Evolutionary conservation across 352 stramenopile genomes (phyloP).

Genomic region (Phytophthora hibernalis): DNA sequence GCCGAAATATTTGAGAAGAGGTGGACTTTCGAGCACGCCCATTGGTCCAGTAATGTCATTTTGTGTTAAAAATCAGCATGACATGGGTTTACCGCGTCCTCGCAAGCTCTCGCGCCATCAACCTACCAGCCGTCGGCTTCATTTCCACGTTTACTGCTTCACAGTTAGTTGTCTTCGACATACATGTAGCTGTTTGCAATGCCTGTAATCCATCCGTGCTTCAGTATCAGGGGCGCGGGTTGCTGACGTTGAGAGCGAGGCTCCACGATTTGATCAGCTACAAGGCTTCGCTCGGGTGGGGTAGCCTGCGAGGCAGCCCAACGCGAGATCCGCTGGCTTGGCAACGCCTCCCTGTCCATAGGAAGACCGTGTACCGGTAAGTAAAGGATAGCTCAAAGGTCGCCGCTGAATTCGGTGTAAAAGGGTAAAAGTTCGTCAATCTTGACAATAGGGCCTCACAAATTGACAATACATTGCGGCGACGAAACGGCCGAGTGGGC

Average conservation of each 20-base stretch:
- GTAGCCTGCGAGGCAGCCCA: not conserved
- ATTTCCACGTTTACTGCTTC: not conserved
- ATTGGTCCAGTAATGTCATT: constrained; percentile 5
- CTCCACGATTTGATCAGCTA: not conserved
- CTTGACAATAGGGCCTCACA: not conserved
- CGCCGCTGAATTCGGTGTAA: not conserved
- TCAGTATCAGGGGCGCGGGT: not conserved
- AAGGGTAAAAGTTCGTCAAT: not conserved
- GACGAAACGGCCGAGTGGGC: not conserved
- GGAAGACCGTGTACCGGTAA: not conserved
- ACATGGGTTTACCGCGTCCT: not conserved
- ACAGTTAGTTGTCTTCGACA: not conserved
- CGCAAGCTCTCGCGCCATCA: not conserved
- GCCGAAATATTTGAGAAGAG: constrained; percentile 12
- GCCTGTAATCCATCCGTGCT: not conserved
- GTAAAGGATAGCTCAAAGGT: not conserved
- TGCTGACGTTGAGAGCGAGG: not conserved
- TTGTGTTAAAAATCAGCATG: constrained; percentile 2
- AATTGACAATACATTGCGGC: not conserved
- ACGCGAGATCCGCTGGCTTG: not conserved
- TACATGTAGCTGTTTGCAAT: not conserved
- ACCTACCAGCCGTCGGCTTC: not conserved
- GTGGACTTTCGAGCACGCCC: not conserved
- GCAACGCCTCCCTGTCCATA: not conserved
- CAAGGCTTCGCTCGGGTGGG: too few relatives aligned